Evolutionary conservation across 352 stramenopile genomes (phyloP).

Genomic region (Thalassiosira mediterranea): DNA sequence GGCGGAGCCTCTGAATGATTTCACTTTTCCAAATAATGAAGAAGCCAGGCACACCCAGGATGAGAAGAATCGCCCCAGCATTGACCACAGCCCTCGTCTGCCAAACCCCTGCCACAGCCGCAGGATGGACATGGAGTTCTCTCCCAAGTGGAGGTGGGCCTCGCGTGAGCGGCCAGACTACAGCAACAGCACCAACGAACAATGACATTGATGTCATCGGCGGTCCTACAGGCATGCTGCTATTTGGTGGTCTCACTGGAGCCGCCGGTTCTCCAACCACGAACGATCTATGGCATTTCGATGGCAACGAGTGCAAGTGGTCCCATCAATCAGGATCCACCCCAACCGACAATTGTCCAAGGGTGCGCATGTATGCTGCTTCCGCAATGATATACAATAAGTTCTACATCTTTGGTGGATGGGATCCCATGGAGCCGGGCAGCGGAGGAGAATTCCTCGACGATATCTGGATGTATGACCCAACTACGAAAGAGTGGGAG

Average conservation of each 20-base stretch:
- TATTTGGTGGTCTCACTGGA: conserved; percentile 49
- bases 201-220: no score
- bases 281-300: conserved; percentile 32
- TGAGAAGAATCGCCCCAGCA: background rate
- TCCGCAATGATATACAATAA: conserved; percentile 9
- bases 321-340: background rate
- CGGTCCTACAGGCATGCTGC: conserved; percentile 10
- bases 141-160: background rate
- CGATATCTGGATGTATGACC: conserved; percentile 36
- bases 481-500: conserved; percentile 9
- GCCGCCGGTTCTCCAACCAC: conserved; percentile 26
- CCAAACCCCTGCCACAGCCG: background rate
- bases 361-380: conserved; percentile 33
- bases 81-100: background rate
- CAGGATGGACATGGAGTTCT: background rate
- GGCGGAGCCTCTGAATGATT: no score
- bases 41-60: no score
- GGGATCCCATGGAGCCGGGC: conserved; percentile 41
- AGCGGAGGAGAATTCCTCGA: conserved; percentile 45
- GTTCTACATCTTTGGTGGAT: conserved; percentile 45
- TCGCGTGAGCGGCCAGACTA: conserved; percentile 19
- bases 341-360: background rate
- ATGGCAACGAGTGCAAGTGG: no score
- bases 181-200: no score
- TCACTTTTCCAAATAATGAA: no score